These are phyloP conservation scores for Chaetomium sp. DNA, from an alignment of 2,329 filamentous ascomycete species.

Conservation along the genomic window DNA sequence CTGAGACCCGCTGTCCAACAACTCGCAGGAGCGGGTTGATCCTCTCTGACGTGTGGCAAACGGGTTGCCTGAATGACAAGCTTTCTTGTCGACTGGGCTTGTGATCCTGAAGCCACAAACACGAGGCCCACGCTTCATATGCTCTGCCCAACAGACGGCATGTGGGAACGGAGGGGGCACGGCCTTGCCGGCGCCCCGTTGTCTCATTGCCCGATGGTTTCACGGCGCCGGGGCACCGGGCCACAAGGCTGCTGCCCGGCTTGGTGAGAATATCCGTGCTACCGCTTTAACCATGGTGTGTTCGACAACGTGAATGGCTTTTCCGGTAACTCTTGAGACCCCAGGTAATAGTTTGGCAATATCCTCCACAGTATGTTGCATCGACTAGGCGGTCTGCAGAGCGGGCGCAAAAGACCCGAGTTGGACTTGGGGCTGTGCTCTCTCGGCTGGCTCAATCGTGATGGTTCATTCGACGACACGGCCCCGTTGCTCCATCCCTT, in stretches of 20 bases:
- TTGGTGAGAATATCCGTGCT: neutral
- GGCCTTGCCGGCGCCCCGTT: neutral
- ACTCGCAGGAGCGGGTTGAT: conserved; percentile 7
- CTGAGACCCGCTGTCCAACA: conserved; percentile 12
- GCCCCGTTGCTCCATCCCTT: neutral
- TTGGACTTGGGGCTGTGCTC: conserved; percentile 8
- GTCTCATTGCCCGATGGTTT: neutral
- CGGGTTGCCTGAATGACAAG: neutral
- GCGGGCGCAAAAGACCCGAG: conserved; percentile 1
- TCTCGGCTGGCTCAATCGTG: conserved; percentile 3
- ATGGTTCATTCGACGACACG: neutral
- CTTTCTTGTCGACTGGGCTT: neutral
- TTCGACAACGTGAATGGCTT: neutral
- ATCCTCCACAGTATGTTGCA: neutral
- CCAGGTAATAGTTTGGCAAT: neutral
- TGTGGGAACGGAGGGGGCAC: neutral
- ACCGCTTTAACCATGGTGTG: neutral
- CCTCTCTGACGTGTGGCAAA: too few species aligned
- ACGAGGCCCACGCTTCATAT: neutral
- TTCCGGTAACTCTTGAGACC: neutral
- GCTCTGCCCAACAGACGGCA: neutral
- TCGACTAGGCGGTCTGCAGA: conserved; percentile 17
- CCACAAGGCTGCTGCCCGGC: neutral
- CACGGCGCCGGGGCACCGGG: neutral
- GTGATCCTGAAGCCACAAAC: neutral